phyloP scores from a whole-genome alignment of 1,139 yeast genomes.

The Casaregolazyma lundiana region DNA sequence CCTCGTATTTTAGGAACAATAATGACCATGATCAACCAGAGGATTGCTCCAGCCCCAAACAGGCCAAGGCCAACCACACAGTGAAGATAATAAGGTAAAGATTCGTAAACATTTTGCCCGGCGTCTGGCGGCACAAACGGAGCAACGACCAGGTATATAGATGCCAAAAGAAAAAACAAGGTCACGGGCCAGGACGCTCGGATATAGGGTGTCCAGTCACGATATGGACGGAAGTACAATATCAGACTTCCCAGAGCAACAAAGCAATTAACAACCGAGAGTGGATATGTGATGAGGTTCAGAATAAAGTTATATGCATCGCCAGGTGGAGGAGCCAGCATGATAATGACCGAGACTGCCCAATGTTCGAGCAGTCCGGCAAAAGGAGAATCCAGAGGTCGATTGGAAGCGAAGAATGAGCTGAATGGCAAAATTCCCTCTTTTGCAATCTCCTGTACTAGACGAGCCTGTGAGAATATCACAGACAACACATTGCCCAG shows the following conservation, averaged over 20 bases:
- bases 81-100: constrained; percentile 73
- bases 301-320: constrained; percentile 74
- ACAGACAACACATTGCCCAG: constrained; percentile 77
- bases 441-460: constrained; percentile 68
- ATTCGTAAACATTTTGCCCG: constrained; percentile 56
- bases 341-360: constrained; percentile 48
- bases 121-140: constrained; percentile 80
- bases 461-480: constrained; percentile 72
- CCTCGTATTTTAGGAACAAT: constrained; percentile 56
- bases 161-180: constrained; percentile 60
- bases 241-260: constrained; percentile 70
- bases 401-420: constrained; percentile 47
- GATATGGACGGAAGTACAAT: constrained; percentile 51
- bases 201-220: constrained; percentile 72
- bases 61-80: constrained; percentile 81
- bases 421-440: constrained; percentile 72
- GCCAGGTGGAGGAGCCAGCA: constrained; percentile 66
- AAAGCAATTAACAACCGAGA: constrained; percentile 63
- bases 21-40: constrained; percentile 67
- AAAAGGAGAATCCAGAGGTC: constrained; percentile 53
- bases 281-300: constrained; percentile 70
- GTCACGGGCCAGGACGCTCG: constrained; percentile 62
- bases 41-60: constrained; percentile 63
- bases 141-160: constrained; percentile 67
- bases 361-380: constrained; percentile 54